Evolutionary conservation across 306 rosid genomes (phyloP).

Genomic region (Cucumis cinereus): DNA sequence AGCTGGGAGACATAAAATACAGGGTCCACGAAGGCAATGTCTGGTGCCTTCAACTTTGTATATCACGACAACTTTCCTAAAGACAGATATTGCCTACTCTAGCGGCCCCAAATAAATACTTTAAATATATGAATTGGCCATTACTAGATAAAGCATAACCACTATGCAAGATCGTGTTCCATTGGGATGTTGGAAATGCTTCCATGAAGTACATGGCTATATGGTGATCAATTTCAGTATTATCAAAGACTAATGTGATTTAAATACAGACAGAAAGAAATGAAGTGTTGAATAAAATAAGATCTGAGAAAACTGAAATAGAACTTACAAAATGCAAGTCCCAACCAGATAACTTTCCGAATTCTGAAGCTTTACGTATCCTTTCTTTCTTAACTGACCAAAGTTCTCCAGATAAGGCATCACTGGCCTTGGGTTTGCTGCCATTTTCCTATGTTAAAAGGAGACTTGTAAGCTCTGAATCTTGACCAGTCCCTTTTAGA

Average conservation of each 20-base stretch:
- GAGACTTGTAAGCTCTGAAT: conserved; percentile 21
- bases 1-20: background rate
- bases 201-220: background rate
- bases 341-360: conserved; percentile 80
- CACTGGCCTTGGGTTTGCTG: conserved; percentile 71
- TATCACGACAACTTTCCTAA: background rate
- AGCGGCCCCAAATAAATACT: background rate
- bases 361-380: conserved; percentile 61
- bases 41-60: background rate
- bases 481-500: conserved; percentile 95
- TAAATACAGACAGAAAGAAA: background rate
- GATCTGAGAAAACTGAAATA: background rate
- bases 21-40: background rate
- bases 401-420: conserved; percentile 95
- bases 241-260: background rate
- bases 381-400: conserved; percentile 92
- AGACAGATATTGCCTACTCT: background rate
- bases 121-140: background rate
- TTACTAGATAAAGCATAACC: background rate
- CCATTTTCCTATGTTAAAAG: conserved; percentile 54
- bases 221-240: background rate
- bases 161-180: background rate
- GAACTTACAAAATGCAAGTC: conserved; percentile 82
- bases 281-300: background rate
- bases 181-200: background rate